Base-by-base conservation (phyloP, 768 basidiomycete genomes). In the Fomitopsis pulvina region DNA sequence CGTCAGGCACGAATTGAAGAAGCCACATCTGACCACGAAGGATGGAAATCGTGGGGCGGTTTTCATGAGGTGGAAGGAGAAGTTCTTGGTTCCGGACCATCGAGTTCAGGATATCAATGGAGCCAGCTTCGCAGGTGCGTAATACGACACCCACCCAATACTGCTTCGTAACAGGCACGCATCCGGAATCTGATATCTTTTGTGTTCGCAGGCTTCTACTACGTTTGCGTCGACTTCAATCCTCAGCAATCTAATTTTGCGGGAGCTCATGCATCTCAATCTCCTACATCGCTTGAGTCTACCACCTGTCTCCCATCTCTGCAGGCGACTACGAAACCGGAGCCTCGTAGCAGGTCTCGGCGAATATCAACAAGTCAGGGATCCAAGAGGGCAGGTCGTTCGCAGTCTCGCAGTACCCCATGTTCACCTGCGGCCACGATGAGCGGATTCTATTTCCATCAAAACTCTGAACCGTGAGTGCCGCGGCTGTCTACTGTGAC, bases 1-100 rank as follows among this genome's bases (percentile, higher is more conserved):
- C 59, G 79, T 93, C 55, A 83, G 82, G 64, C 74, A 78, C 52
- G 89, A 94, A 60, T 76, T 93, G 54, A 79, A 83, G 63, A 74
- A 79, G 61, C 91, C 92, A 0, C 77, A 83, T 53, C 60, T 90
- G 66, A 90, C 87, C 37, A 83, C 95, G 61, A 86, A 87, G 60
- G 74, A 85, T 37, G 56, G 57, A 9, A 83, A 87, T 59, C 78
- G 85, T 43, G 85, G 85, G 1, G 85, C 85, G 22, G 81, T 93
- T 26, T 98, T 97, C 65, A 92, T 98, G 86, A 76, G 95, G 53
- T 94, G 92, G 87, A 98, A 98, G 69, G 95, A 98, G 69, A 76
- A 85, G 60, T 97, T 96, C 68, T 72, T 98, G 47, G 89, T 97
- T n/a, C 93, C 93, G 2, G 90, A 94, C 66, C 90, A 94, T 69